Percentiles rank a stretch among this genome's conserved stretches.
Conservation (phyloP, 352 stramenopile species). For the Aphanomyces invadans region DNA sequence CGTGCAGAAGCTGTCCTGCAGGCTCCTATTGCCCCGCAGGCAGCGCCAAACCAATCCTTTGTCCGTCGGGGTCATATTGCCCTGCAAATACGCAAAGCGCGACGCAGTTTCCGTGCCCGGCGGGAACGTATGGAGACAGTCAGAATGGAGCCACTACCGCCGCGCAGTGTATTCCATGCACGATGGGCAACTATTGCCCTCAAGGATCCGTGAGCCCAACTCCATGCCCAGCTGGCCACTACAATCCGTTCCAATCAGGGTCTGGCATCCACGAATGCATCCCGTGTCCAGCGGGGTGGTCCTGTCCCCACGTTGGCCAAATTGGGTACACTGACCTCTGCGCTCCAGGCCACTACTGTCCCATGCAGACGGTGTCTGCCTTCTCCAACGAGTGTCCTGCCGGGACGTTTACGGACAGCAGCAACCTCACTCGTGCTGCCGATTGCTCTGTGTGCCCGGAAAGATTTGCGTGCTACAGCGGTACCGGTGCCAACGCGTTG, state of each 20-base stretch:
- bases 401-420: conserved; percentile 59
- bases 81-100: conserved; percentile 46
- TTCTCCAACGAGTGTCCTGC: conserved; percentile 57
- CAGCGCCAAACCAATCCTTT: conserved; percentile 38
- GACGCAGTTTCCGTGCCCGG: conserved; percentile 78
- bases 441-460: conserved; percentile 77
- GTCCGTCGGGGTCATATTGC: conserved; percentile 81
- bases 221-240: conserved; percentile 60
- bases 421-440: conserved; percentile 51
- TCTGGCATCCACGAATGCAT: conserved; percentile 53
- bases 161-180: conserved; percentile 49
- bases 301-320: conserved; percentile 62
- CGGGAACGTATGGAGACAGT: conserved; percentile 73
- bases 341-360: conserved; percentile 63
- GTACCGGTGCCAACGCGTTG: conserved; percentile 58
- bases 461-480: conserved; percentile 57
- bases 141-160: conserved; percentile 42
- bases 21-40: conserved; percentile 62
- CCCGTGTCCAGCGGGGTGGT: conserved; percentile 59
- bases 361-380: conserved; percentile 44
- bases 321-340: conserved; percentile 54
- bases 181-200: conserved; percentile 76
- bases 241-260: conserved; percentile 49
- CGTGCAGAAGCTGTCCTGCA: conserved; percentile 50
- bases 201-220: conserved; percentile 61